Base-by-base conservation (phyloP, 2,329 filamentous ascomycete genomes). In the Ilyonectria mors-panacis region DNA sequence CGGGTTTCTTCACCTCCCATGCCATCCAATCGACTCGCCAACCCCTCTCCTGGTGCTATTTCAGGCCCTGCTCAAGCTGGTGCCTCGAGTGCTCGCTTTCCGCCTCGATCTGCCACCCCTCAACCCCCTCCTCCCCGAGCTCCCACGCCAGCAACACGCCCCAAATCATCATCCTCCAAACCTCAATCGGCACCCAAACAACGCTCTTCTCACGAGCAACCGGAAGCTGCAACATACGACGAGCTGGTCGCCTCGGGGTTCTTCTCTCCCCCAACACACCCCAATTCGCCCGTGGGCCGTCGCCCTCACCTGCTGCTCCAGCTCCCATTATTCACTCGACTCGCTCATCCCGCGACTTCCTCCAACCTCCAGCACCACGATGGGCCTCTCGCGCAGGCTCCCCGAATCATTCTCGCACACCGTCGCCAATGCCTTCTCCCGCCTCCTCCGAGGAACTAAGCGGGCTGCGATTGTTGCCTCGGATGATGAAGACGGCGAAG, bases 1-100 rank as follows among this genome's bases (percentile, higher is more conserved):
- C 84, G 6, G 88, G 88, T 66, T 90, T 90, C 83, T 90, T 90
- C 76, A 82, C 85, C 53, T 81, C 85, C 26, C 87, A 89, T 68
- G 87, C 87, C 59, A 89, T 89, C 67, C 85, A 87, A 67, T 88
- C 87, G 5, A 87, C 86, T 1, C 82, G 88, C 4, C 85, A 86
- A 74, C 85, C 74, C 28, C 73, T n/a, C 73, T 45, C 73, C 73
- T 6, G 71, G 71, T 21, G 45, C 66, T 65, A 37, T 58, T 47
- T 55, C 70, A 26, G 23, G 59, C 23, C 54, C 70, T 23, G 19
- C 53, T 45, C 63, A 71, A 33, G 21, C 47, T 19, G 37, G 60
- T 30, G 19, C n/a, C 12, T 63, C 33, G 4, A 45, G 19, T 39
- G 61, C 44, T 53, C 44, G 54, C n/a, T 60, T 64, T 13, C 64